phyloP scores from a whole-genome alignment of 306 rosid species.

The Leucaena leucocephala region DNA sequence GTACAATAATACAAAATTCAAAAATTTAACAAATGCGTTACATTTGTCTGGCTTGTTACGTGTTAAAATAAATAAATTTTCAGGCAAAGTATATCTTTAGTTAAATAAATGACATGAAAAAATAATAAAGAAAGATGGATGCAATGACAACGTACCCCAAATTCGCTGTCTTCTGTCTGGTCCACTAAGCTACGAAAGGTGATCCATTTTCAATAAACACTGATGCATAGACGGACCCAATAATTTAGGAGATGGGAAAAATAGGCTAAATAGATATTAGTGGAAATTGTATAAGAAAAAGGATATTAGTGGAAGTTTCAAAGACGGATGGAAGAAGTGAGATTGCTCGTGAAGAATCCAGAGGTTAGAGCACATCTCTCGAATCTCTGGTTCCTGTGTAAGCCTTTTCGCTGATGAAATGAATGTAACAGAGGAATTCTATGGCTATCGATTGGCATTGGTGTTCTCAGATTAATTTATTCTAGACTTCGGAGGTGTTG shows the following conservation, averaged over 20 bases:
- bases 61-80: neutral
- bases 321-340: neutral
- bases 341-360: neutral
- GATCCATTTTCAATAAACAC: slow-evolving; percentile 44
- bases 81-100: neutral
- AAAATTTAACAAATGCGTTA: neutral
- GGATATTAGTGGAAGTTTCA: neutral
- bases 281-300: too few relatives aligned
- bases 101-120: neutral
- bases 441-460: neutral
- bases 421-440: neutral
- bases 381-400: neutral
- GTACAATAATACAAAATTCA: neutral
- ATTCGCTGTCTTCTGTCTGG: slow-evolving; percentile 42
- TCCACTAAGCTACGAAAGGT: slow-evolving; percentile 41
- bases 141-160: neutral
- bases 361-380: neutral
- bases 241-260: slow-evolving; percentile 37
- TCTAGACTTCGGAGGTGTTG: too few relatives aligned
- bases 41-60: neutral
- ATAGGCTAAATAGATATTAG: slow-evolving; percentile 29
- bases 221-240: slow-evolving; percentile 45
- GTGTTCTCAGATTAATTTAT: too few relatives aligned
- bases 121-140: neutral
- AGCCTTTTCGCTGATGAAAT: too few relatives aligned